These are phyloP conservation scores for Solanum peruvianum DNA, from an alignment of 257 asterid genomes.

Conservation along the genomic window DNA sequence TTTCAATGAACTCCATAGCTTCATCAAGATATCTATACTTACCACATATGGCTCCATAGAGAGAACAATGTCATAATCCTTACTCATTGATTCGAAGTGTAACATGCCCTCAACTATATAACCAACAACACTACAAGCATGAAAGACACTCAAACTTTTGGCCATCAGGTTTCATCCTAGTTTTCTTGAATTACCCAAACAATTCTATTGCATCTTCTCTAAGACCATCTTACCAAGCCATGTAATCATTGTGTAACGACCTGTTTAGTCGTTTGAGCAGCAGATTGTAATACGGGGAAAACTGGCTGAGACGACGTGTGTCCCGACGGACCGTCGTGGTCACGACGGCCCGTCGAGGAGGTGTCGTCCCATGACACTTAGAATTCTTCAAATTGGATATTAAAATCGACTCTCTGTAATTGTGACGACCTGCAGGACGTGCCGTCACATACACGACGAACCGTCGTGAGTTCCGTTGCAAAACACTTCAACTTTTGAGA, in stretches of 20 bases:
- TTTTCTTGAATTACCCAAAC: constrained; percentile 53
- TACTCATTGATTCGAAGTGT: constrained; percentile 63
- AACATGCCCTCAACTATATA: constrained; percentile 61
- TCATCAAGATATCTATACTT: constrained; percentile 51
- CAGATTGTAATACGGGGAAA: no score
- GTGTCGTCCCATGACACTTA: no score
- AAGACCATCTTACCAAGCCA: constrained; percentile 52
- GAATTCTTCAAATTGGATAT: no score
- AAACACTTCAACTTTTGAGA: no score
- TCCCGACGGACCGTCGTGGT: no score
- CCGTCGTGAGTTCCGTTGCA: no score
- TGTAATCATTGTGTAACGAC: constrained; percentile 38
- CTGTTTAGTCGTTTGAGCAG: no score
- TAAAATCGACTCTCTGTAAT: no score
- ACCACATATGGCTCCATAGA: constrained; percentile 69
- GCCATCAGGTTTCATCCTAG: constrained; percentile 61
- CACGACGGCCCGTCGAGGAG: no score
- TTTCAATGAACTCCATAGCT: constrained; percentile 64
- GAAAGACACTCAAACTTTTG: constrained; percentile 55
- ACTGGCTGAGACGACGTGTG: no score
- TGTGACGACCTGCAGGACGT: no score
- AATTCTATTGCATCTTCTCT: constrained; percentile 67
- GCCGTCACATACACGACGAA: no score
- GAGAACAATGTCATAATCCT: constrained; percentile 48
- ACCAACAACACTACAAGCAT: constrained; percentile 46